Conservation (phyloP, 345 rosid genomes). For the Heritiera fomes region DNA sequence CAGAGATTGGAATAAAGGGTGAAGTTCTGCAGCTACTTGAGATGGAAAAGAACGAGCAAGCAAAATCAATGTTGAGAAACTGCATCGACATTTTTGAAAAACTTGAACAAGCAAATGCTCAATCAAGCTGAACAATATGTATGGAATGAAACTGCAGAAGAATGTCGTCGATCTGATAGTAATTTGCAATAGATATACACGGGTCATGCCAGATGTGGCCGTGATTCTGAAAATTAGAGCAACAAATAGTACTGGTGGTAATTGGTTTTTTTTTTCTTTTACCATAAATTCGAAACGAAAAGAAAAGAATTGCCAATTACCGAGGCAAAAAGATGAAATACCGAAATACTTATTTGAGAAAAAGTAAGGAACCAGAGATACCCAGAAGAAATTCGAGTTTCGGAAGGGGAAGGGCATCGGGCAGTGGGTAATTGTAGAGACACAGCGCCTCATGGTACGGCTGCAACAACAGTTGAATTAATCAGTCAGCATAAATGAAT, state of each 20-base stretch:
- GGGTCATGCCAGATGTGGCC: background rate
- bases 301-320: no score
- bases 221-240: background rate
- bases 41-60: slow-evolving; percentile 75
- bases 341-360: no score
- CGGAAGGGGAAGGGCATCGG: background rate
- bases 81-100: slow-evolving; percentile 57
- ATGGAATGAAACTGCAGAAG: background rate
- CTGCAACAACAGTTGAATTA: background rate
- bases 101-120: slow-evolving; percentile 23
- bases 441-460: slow-evolving; percentile 9
- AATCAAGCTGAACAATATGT: slow-evolving; percentile 15
- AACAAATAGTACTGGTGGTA: background rate
- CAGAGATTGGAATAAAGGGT: slow-evolving; percentile 42
- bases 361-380: background rate
- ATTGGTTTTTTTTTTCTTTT: no score
- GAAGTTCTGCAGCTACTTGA: slow-evolving; percentile 60
- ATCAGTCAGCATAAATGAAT: background rate
- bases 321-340: background rate
- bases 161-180: background rate
- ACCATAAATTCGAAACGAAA: background rate
- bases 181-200: background rate
- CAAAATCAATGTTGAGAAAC: slow-evolving; percentile 63
- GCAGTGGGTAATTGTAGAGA: background rate
- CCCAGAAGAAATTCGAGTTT: slow-evolving; percentile 13